Evolutionary conservation across 1,284 basidiomycete genomes (phyloP).

Genomic region (Ceratobasidium sp.): DNA sequence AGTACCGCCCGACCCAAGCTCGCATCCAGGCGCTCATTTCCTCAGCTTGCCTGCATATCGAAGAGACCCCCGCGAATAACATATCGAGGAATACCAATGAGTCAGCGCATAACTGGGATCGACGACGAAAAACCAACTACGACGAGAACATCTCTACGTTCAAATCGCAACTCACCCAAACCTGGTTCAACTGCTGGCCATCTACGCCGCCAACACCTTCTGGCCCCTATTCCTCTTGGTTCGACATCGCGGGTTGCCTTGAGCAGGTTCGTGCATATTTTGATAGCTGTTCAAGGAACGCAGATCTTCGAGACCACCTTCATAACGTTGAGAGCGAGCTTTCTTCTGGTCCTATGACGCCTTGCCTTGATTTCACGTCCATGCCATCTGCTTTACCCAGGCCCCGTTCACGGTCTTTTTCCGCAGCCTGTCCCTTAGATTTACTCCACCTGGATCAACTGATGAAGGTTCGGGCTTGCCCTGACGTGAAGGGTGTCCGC

Average conservation of each 20-base stretch:
- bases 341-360: not conserved
- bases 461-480: not conserved
- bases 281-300: conserved; percentile 9
- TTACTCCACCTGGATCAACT: not conserved
- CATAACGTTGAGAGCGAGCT: not conserved
- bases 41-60: too few relatives aligned
- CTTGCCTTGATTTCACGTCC: not conserved
- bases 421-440: not conserved
- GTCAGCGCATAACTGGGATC: not conserved
- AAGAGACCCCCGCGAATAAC: not conserved
- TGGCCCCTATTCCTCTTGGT: not conserved
- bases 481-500: not conserved
- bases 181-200: conserved; percentile 18
- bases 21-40: not conserved
- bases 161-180: not conserved
- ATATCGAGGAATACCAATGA: not conserved
- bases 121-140: not conserved
- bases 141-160: not conserved
- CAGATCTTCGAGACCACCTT: conserved; percentile 10
- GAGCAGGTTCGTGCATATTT: not conserved
- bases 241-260: not conserved
- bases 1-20: not conserved
- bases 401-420: not conserved
- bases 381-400: not conserved
- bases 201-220: not conserved